Evolutionary conservation across 2,329 filamentous ascomycete species (phyloP), one percentile per base, ranked within the genome.

Genomic region (Penicillium sumatraense): DNA sequence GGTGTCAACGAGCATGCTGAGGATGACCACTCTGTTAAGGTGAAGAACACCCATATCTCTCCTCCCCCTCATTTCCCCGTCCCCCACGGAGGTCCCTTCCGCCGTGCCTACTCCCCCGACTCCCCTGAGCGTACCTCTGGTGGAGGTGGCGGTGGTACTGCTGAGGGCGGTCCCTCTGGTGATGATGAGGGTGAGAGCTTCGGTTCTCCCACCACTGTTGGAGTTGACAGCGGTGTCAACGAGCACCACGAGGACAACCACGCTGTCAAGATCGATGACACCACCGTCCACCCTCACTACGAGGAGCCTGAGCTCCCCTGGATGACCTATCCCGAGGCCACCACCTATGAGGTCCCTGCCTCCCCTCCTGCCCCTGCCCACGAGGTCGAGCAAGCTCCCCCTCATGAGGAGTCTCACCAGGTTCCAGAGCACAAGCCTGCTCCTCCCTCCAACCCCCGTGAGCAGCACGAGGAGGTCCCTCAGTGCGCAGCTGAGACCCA

Each of bases 181-280:
- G 47, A 64, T 3, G 63, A 68, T 9, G 59, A 53, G 2, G 65
- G 61, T 1, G 53, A 54, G 21, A 38, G 27, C 23, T 63, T 59
- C 21, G 53, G 52, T 1, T 23, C 49, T 11, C 46, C 62, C 5
- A 54, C 51, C 0, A 44, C 59, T 1, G 29, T 58, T 0, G 61
- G 51, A 33, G 47, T 52, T 0, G 59, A 59, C 35, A 51, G 14
- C 4, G 49, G 46, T 13, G 62, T 64, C 1, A 44, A 63, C 3
- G 62, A 67, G 27, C 21, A 57, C 5, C 49, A 62, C n/a, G 45
- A 59, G 46, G 65, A 70, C 47, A 58, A 69, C 49, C 67, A 70
- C 48, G 52, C 61, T 0, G 50, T 68, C 16, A 56, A 65, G 29
- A 14, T 56, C 13, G 57, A 63, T 1, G 53, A 48, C 18, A 67